These are phyloP conservation scores for Wallacemonas sp. DNA, from an alignment of 208 protist genomes.

Conservation along the genomic window DNA sequence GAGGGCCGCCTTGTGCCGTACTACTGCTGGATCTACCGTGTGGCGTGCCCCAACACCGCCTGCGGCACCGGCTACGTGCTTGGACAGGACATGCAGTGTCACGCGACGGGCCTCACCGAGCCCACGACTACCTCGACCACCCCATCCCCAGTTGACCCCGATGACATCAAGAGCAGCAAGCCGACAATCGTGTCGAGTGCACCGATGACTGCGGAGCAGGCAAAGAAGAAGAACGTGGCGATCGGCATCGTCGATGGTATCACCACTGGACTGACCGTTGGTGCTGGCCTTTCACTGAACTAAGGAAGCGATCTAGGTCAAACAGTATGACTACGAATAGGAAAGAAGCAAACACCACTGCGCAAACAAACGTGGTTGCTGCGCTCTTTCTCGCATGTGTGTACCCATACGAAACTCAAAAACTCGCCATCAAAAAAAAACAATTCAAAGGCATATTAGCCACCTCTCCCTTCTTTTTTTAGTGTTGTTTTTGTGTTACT, in stretches of 20 bases:
- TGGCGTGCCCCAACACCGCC: conserved; percentile 30
- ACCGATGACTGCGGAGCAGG: not conserved
- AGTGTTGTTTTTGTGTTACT: no score
- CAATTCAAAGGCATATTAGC: no score
- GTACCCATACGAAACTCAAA: no score
- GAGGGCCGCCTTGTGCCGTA: conserved; percentile 20
- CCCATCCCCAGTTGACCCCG: not conserved
- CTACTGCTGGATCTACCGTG: conserved; percentile 49
- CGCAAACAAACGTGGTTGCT: not conserved
- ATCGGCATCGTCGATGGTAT: conserved; percentile 14
- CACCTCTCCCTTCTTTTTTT: no score
- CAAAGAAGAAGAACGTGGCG: conserved; percentile 1
- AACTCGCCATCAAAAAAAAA: no score
- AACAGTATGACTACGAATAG: not conserved
- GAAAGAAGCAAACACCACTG: not conserved
- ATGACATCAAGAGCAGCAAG: not conserved
- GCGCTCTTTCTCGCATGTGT: not conserved
- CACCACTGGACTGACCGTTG: conserved; percentile 13
- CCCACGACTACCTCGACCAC: conserved; percentile 14
- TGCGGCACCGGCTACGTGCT: conserved; percentile 37
- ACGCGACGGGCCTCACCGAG: conserved; percentile 6
- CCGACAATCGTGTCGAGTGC: not conserved
- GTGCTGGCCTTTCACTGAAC: conserved; percentile 6
- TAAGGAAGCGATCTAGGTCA: no score
- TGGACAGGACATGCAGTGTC: conserved; percentile 39